phyloP scores from a whole-genome alignment of 148 eudicot species.

The Rhododendron henanense region DNA sequence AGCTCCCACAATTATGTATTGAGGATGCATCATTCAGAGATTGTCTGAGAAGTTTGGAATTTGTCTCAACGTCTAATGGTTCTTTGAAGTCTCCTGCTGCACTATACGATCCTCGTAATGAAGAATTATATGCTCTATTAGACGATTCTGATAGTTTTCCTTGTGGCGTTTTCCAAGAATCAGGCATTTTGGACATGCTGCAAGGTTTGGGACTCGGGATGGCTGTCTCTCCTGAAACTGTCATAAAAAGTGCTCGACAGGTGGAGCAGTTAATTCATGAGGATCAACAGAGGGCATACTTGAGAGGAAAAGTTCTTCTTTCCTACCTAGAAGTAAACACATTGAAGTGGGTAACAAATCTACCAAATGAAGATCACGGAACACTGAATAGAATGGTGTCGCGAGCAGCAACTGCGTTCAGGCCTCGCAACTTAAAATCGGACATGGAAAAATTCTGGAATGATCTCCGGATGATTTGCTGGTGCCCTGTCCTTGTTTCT shows the following conservation, averaged over 20 bases:
- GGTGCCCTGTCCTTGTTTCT: constrained; percentile 93
- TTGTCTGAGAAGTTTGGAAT: constrained; percentile 59
- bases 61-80: constrained; percentile 74
- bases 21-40: constrained; percentile 81
- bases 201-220: constrained; percentile 83
- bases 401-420: constrained; percentile 75
- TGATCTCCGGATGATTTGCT: constrained; percentile 76
- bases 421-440: constrained; percentile 60
- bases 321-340: constrained; percentile 94
- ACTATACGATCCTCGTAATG: constrained; percentile 93
- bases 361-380: constrained; percentile 52
- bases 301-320: constrained; percentile 80
- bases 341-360: constrained; percentile 64
- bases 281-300: constrained; percentile 64
- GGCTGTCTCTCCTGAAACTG: constrained; percentile 72
- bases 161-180: constrained; percentile 53
- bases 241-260: constrained; percentile 76
- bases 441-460: constrained; percentile 92
- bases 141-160: constrained; percentile 92
- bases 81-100: constrained; percentile 53
- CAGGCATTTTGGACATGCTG: constrained; percentile 65
- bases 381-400: constrained; percentile 67
- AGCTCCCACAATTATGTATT: constrained; percentile 80
- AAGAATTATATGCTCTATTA: constrained; percentile 75
- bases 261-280: constrained; percentile 61